phyloP scores from a whole-genome alignment of 2,329 filamentous ascomycete species.

The Diaporthe amygdali region DNA sequence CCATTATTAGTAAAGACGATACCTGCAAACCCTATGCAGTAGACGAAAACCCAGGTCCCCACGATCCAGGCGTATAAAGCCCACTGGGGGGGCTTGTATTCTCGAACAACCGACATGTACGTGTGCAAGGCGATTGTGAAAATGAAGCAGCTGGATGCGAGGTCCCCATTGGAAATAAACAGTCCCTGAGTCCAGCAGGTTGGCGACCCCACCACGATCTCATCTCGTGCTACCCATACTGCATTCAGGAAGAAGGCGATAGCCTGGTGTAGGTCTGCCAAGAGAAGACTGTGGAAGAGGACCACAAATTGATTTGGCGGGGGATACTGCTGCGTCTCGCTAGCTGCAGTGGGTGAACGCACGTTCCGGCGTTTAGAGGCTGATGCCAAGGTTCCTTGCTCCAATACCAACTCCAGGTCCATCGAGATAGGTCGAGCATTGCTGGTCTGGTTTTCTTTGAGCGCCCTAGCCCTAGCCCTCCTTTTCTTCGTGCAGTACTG shows the following conservation, averaged over 20 bases:
- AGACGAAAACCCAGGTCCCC: slow-evolving; percentile 54
- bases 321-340: not conserved
- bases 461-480: not conserved
- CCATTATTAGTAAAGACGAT: slow-evolving; percentile 33
- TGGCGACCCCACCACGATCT: slow-evolving; percentile 50
- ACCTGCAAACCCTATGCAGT: slow-evolving; percentile 50
- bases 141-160: slow-evolving; percentile 63
- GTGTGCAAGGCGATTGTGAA: slow-evolving; percentile 63
- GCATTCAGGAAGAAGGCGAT: slow-evolving; percentile 60
- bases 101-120: slow-evolving; percentile 56
- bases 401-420: slow-evolving; percentile 33
- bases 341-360: not conserved
- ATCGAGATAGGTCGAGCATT: not conserved
- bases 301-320: slow-evolving; percentile 61
- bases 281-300: slow-evolving; percentile 63
- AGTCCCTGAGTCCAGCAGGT: slow-evolving; percentile 61
- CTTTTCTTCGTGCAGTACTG: slow-evolving; percentile 30
- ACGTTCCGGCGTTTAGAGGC: not conserved
- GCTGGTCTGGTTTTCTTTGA: not conserved
- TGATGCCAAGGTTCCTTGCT: slow-evolving; percentile 29
- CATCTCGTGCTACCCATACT: slow-evolving; percentile 53
- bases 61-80: slow-evolving; percentile 49
- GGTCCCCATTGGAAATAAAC: slow-evolving; percentile 62
- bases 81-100: slow-evolving; percentile 49
- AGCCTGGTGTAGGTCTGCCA: slow-evolving; percentile 64